Evolutionary conservation across 192 early-diverging fungal genomes (phyloP).

Genomic region (Glomus cerebriforme): DNA sequence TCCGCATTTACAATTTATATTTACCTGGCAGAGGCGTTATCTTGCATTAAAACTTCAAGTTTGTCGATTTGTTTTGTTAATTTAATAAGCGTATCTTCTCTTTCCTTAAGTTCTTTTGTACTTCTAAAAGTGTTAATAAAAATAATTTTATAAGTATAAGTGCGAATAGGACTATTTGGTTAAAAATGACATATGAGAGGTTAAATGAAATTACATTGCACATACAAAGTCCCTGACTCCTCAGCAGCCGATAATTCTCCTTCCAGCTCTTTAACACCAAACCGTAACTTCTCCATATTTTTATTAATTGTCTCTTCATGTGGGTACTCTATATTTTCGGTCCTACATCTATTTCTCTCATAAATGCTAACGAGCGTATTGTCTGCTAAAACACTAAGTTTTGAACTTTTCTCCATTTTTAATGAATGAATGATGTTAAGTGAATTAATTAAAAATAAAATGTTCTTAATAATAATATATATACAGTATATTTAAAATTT

Average conservation of each 20-base stretch:
- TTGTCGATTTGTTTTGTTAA: slow-evolving; percentile 65
- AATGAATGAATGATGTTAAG: neutral
- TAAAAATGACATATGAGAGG: neutral
- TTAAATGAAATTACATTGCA: neutral
- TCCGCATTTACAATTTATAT: slow-evolving; percentile 23
- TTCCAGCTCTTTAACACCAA: slow-evolving; percentile 58
- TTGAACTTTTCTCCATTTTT: slow-evolving; percentile 34
- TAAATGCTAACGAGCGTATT: slow-evolving; percentile 56
- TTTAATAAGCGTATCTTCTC: slow-evolving; percentile 68
- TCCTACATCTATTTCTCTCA: slow-evolving; percentile 58
- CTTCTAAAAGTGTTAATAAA: slow-evolving; percentile 30
- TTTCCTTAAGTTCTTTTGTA: slow-evolving; percentile 50
- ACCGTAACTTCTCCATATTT: slow-evolving; percentile 51
- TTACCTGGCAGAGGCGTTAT: slow-evolving; percentile 49
- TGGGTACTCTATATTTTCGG: slow-evolving; percentile 52
- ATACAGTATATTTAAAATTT: too few relatives aligned
- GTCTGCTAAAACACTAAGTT: slow-evolving; percentile 55
- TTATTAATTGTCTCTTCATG: slow-evolving; percentile 57
- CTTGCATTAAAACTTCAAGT: slow-evolving; percentile 49
- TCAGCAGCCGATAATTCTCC: slow-evolving; percentile 57
- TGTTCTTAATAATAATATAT: too few relatives aligned
- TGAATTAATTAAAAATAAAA: too few relatives aligned
- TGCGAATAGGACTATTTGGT: neutral
- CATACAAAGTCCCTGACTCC: slow-evolving; percentile 54
- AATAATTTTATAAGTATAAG: neutral